phyloP scores from a whole-genome alignment of 495 filamentous ascomycete species.

The Beverwykella pulmonaria region DNA sequence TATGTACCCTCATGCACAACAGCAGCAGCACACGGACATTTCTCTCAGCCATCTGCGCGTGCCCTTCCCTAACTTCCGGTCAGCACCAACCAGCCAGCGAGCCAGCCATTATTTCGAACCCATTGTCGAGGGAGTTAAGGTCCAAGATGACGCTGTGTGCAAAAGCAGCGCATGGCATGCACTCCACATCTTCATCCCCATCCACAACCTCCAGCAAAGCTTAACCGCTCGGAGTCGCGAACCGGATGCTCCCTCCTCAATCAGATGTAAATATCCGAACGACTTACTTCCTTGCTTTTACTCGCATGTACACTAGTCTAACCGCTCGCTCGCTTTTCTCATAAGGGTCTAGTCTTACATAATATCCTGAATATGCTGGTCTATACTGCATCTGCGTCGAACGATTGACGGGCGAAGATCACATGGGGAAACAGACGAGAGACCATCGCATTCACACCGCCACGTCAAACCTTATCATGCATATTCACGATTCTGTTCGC shows the following conservation, averaged over 20 bases:
- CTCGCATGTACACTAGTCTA: background rate
- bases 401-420: background rate
- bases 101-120: background rate
- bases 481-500: background rate
- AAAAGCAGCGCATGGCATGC: conserved; percentile 8
- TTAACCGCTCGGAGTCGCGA: background rate
- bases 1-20: background rate
- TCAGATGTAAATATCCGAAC: background rate
- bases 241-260: background rate
- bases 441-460: conserved; percentile 1
- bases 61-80: conserved; percentile 22
- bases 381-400: background rate
- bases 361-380: background rate
- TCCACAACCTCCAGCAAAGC: background rate
- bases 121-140: background rate
- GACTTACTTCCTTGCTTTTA: background rate
- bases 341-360: background rate
- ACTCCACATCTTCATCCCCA: background rate
- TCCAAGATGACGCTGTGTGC: no score
- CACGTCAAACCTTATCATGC: conserved; percentile 5
- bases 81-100: conserved; percentile 6
- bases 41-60: background rate
- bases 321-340: background rate
- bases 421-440: background rate
- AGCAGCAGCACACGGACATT: conserved; percentile 26